Evolutionary conservation across 2,329 filamentous ascomycete genomes (phyloP), one percentile per base, ranked within the genome.

Genomic region (Xylariales sp.): DNA sequence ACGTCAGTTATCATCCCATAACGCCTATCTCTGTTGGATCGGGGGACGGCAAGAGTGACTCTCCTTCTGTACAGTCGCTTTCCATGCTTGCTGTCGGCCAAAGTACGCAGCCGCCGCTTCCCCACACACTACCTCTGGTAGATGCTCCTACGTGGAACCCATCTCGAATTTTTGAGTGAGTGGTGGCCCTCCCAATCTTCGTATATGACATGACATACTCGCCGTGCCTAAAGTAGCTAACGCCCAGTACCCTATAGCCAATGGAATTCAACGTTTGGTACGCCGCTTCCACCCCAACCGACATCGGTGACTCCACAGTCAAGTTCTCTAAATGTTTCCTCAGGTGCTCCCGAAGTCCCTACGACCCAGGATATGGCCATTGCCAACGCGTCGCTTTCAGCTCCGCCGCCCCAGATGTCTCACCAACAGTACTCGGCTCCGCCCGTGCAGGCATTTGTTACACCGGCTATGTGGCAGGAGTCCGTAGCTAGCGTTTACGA

Each of bases 241-340:
- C 62, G 74, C 62, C 43, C 52, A 59, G 62, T 74, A 80, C 6
- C 50, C n/a, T 72, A 70, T 75, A 97, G 94, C 80, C 93, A 97
- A 84, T 98, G 95, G 94, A 94, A 97, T 80, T 90, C 92, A 77
- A 94, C 95, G 72, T 98, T 97, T 83, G 93, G 93, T 84, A 92
- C 90, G 80, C 89, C 83, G 72, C 80, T 81, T 74, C 82, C 84
- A 75, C 76, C 82, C 71, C 79, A 81, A 70, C 78, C 79, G 69
- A 76, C 76, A 65, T 79, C 82, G 67, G 77, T 81, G 74, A 80
- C 79, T 73, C 78, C 83, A 72, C 83, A 84, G 75, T 78, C 82
- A 78, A 83, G 79, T 78, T 80, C 83, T 81, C 82, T 88, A 81
- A 87, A 84, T 79, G 78, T 84, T 75, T 77, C 83, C 70, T 82